Evolutionary conservation across 495 filamentous ascomycete species (phyloP), one percentile per base, ranked within the genome.

Genomic region (Zalerion maritima): DNA sequence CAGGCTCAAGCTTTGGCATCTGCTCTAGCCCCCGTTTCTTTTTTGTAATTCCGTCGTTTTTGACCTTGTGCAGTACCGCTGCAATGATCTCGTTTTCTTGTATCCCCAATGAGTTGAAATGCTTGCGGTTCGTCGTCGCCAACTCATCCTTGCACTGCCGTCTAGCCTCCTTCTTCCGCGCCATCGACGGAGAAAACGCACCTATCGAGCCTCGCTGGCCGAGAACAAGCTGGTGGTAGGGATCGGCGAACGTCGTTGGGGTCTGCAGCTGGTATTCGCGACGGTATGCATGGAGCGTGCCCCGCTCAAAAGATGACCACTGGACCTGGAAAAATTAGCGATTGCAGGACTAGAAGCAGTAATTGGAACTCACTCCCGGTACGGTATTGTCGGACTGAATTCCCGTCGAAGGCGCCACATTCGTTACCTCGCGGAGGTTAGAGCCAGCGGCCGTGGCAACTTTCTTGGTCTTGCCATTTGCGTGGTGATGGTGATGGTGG

Each of bases 21-120:
- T n/a, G n/a, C n/a, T n/a, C n/a, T n/a, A n/a, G n/a, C n/a, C n/a
- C n/a, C n/a, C n/a, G n/a, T n/a, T n/a, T n/a, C n/a, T n/a, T n/a
- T n/a, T 57, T 60, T 11, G 43, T 24, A 2, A 49, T 36, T 5
- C 48, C 51, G 3, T 55, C 46, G 17, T 43, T 57, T 34, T 68
- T 62, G 13, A 85, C 76, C 38, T 80, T 86, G 56, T 94, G 91
- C 27, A 89, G 45, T 46, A 93, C 79, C 39, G 83, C 74, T 12
- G 85, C 82, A 31, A 92, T 79, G 18, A 83, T 77, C 43, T 94
- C 86, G 39, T 75, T 83, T 52, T 94, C 86, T 30, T 73, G 75
- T 8, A 93, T 69, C 6, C 78, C 81, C 27, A 79, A 64, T 14
- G 72, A 75, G 46, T 93, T 93, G 52, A 94, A 93, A 49, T 93